phyloP scores from a whole-genome alignment of 257 asterid species.

The Plantago elongata region DNA sequence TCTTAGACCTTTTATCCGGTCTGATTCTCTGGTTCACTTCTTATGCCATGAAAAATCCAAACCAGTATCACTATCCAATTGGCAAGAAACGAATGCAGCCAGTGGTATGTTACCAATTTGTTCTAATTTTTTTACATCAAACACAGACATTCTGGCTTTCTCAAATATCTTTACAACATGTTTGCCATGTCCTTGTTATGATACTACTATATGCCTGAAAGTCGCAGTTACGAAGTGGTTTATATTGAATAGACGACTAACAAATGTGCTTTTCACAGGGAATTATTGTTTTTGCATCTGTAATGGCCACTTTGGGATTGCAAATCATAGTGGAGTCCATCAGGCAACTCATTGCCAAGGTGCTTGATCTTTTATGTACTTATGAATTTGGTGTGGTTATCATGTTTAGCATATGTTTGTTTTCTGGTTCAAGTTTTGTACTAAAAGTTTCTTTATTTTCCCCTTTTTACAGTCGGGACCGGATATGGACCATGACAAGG shows the following conservation, averaged over 20 bases:
- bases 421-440: slow-evolving; percentile 4
- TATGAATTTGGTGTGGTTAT: neutral
- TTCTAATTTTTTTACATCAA: neutral
- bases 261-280: slow-evolving; percentile 43
- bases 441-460: slow-evolving; percentile 8
- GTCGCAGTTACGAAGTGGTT: slow-evolving; percentile 1
- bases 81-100: slow-evolving; percentile 97
- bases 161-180: too few relatives aligned
- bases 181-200: too few relatives aligned
- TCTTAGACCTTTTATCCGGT: slow-evolving; percentile 84
- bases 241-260: slow-evolving; percentile 8
- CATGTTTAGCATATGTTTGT: neutral
- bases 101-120: slow-evolving; percentile 47
- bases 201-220: too few relatives aligned
- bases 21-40: slow-evolving; percentile 89
- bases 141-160: too few relatives aligned
- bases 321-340: slow-evolving; percentile 82
- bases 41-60: slow-evolving; percentile 74
- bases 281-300: slow-evolving; percentile 85
- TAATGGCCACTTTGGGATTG: slow-evolving; percentile 90
- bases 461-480: slow-evolving; percentile 46
- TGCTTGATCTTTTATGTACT: slow-evolving; percentile 19
- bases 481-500: slow-evolving; percentile 49
- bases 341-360: slow-evolving; percentile 67
- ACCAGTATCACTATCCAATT: slow-evolving; percentile 74